Evolutionary conservation across 805 yeast species (phyloP), one percentile per base, ranked within the genome.

Genomic region (Zygoascus ofunaensis): DNA sequence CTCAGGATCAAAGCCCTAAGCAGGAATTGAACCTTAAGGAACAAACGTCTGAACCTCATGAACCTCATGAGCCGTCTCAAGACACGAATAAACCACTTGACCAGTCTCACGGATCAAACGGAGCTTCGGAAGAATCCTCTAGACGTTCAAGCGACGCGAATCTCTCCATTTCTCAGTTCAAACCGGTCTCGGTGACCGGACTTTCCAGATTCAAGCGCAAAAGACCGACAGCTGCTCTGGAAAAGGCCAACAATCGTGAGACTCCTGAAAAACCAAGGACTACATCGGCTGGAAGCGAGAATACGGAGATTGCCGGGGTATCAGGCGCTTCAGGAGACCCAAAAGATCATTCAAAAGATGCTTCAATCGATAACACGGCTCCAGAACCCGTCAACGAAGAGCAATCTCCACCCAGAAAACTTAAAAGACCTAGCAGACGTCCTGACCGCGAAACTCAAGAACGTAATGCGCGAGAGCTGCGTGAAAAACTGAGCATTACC

Each of bases 341-440:
- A n/a, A n/a, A n/a, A n/a, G n/a, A n/a, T n/a, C n/a, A n/a, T n/a
- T n/a, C n/a, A n/a, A n/a, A n/a, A n/a, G 30, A 26, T 26, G 7
- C 30, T 26, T 26, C 30, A 8, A 12, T 26, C 10, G 20, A 12
- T 19, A 4, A 18, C 14, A 17, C 5, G 12, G 38, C 18, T 22
- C 22, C 42, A n/a, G 17, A 32, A 14, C 37, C 38, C 10, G 10
- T 10, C 14, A 20, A n/a, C n/a, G 36, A 34, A 34, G 15, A 7
- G 8, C 15, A 5, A 7, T 8, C 8, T 34, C 48, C 51, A 10
- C 37, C 45, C 4, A 42, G 51, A 4, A 55, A 53, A 24, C 39
- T 42, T 12, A 54, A 54, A 35, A 43, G 41, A 21, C 59, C 59
- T 1, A 34, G 45, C 1, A 42, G 44, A 8, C 39, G 54, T 23